Conservation (phyloP, 306 rosid species). For the Corylus avellana region DNA sequence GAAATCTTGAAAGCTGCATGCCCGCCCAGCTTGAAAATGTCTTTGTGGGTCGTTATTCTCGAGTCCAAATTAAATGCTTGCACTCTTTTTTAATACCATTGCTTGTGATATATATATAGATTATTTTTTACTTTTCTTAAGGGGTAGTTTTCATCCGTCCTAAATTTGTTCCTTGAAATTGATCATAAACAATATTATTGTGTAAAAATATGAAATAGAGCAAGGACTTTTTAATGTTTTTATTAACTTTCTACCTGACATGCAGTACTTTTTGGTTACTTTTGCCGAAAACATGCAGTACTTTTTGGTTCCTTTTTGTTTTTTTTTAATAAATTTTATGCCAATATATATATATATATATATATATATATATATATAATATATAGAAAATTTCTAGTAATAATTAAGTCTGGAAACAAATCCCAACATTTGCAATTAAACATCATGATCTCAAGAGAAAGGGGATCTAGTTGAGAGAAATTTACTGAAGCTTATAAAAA, state of each 20-base stretch:
- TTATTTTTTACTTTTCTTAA: neutral
- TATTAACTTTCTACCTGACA: neutral
- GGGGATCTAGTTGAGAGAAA: neutral
- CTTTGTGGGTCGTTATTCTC: conserved; percentile 22
- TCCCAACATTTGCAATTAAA: neutral
- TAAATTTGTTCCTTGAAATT: no score
- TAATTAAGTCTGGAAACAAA: no score
- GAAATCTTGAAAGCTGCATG: neutral
- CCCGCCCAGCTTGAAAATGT: conserved; percentile 22
- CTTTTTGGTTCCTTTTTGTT: no score
- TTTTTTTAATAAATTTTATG: no score
- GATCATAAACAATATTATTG: neutral
- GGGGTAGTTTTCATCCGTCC: neutral
- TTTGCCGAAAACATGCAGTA: neutral
- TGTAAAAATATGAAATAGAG: neutral
- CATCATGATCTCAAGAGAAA: neutral
- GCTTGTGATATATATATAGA: neutral
- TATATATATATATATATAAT: no score
- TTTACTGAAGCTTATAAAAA: neutral
- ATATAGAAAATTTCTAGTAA: no score
- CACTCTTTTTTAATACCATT: conserved; percentile 11
- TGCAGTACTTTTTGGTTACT: neutral
- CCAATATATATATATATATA: no score
- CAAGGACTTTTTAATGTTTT: neutral
- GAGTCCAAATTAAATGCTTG: conserved; percentile 34